These are phyloP conservation scores for Coemansia sp. DNA, from an alignment of 192 early-diverging fungal genomes.

Conservation along the genomic window DNA sequence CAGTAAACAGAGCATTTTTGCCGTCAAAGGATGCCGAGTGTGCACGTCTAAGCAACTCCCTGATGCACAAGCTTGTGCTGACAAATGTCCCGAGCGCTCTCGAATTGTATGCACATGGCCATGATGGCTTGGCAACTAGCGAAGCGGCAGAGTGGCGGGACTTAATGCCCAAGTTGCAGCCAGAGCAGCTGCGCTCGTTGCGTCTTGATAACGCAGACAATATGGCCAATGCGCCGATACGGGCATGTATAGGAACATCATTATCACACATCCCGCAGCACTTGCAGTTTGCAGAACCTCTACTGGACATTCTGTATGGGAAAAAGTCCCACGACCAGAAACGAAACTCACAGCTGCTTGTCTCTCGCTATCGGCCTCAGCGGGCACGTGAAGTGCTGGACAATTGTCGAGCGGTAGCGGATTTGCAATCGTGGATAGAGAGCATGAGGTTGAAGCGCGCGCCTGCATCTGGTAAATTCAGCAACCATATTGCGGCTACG, in stretches of 20 bases:
- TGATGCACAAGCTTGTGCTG: not conserved
- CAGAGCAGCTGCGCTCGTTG: not conserved
- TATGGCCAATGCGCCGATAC: not conserved
- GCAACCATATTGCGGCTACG: not conserved
- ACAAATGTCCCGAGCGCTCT: not conserved
- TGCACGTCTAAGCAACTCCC: not conserved
- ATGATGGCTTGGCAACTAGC: slow-evolving; percentile 2
- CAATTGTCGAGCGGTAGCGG: slow-evolving; percentile 24
- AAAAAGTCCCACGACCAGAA: not conserved
- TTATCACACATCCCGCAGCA: slow-evolving; percentile 18
- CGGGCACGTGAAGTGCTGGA: slow-evolving; percentile 30
- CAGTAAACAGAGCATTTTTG: slow-evolving; percentile 9
- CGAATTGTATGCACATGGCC: not conserved
- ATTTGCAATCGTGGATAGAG: slow-evolving; percentile 48
- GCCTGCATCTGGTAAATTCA: slow-evolving; percentile 4
- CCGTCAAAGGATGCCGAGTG: not conserved
- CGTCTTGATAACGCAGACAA: not conserved
- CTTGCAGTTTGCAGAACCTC: slow-evolving; percentile 25
- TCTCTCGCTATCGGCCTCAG: slow-evolving; percentile 35
- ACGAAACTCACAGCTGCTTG: slow-evolving; percentile 18
- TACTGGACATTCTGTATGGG: slow-evolving; percentile 18
- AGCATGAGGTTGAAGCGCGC: slow-evolving; percentile 38
- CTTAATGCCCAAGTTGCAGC: slow-evolving; percentile 1
- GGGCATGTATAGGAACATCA: not conserved
- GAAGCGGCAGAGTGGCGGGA: slow-evolving; percentile 19